A percentile compares a stretch with the other conserved stretches of the same genome.
phyloP scores from a whole-genome alignment of 1,284 basidiomycete species.

The Omphalotus olearius region DNA sequence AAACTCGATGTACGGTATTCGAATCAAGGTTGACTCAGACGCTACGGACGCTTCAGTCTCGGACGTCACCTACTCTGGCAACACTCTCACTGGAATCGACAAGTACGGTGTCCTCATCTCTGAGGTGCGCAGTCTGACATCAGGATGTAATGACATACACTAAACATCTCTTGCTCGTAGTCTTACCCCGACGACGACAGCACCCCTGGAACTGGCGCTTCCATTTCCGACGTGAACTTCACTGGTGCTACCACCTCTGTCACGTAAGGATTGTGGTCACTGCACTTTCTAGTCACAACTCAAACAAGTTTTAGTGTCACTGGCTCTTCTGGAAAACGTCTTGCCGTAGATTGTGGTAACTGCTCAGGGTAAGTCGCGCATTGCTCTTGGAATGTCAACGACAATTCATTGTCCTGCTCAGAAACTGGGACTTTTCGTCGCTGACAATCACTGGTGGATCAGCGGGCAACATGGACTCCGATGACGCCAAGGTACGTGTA shows the following conservation, averaged over 20 bases:
- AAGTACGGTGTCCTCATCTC: slow-evolving; percentile 34
- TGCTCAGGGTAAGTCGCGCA: not conserved
- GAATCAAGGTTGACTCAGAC: slow-evolving; percentile 35
- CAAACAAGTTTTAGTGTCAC: not conserved
- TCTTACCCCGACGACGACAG: slow-evolving; percentile 22
- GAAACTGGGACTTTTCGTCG: slow-evolving; percentile 49
- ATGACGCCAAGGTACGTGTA: not conserved
- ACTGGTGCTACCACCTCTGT: slow-evolving; percentile 29
- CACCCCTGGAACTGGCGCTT: slow-evolving; percentile 31
- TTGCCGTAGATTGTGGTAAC: slow-evolving; percentile 7
- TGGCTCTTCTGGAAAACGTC: not conserved
- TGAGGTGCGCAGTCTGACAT: slow-evolving; percentile 19
- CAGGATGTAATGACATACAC: not conserved
- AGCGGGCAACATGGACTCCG: slow-evolving; percentile 1
- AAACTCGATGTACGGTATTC: slow-evolving; percentile 32
- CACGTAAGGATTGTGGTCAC: slow-evolving; percentile 33
- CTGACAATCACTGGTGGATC: slow-evolving; percentile 31
- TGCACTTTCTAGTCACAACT: no score
- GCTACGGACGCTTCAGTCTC: slow-evolving; percentile 31
- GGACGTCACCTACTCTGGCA: slow-evolving; percentile 33
- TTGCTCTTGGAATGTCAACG: no score
- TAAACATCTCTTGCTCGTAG: not conserved
- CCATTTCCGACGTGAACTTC: slow-evolving; percentile 33
- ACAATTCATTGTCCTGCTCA: slow-evolving; percentile 19
- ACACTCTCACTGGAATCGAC: slow-evolving; percentile 16